These are phyloP conservation scores for Bipolaris victoriae DNA, from an alignment of 2,329 filamentous ascomycete genomes.

Conservation along the genomic window DNA sequence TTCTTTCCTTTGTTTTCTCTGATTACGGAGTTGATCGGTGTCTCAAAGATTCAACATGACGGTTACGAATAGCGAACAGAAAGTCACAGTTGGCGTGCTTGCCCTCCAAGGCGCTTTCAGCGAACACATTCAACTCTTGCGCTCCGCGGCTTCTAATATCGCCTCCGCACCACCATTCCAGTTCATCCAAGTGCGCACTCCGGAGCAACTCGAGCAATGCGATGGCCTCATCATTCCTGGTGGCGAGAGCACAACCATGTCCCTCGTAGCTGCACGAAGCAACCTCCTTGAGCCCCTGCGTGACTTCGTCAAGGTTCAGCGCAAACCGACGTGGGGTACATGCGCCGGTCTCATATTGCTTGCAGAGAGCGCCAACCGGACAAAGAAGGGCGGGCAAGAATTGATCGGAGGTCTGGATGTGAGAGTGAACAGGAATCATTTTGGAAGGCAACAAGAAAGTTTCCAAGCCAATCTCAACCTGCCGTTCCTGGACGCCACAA, in stretches of 20 bases:
- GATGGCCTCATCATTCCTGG: constrained; percentile 89
- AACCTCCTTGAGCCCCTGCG: constrained; percentile 82
- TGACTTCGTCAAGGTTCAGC: constrained; percentile 84
- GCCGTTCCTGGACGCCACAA: constrained; percentile 64
- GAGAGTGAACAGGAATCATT: constrained; percentile 90
- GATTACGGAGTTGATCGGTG: constrained; percentile 8
- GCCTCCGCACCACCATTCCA: constrained; percentile 28
- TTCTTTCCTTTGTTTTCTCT: not conserved
- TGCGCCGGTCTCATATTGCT: constrained; percentile 94
- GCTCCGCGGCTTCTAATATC: constrained; percentile 66
- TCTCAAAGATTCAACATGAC: constrained; percentile 28
- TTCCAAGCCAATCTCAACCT: constrained; percentile 79
- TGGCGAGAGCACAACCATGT: constrained; percentile 93
- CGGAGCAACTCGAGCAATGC: constrained; percentile 72
- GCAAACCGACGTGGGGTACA: constrained; percentile 91
- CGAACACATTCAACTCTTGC: constrained; percentile 82
- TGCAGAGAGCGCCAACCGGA: constrained; percentile 83
- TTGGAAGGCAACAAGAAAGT: constrained; percentile 89
- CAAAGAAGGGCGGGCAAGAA: constrained; percentile 90
- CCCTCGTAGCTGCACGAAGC: constrained; percentile 81
- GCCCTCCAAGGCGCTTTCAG: constrained; percentile 91
- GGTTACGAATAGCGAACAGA: constrained; percentile 17
- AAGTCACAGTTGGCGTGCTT: constrained; percentile 65
- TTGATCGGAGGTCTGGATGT: constrained; percentile 92
- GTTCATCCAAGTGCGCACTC: constrained; percentile 81